A percentile compares a stretch with the other conserved stretches of the same genome.
Evolutionary conservation across 2,329 filamentous ascomycete species (phyloP).

Genomic region (Fusarium penzigii): DNA sequence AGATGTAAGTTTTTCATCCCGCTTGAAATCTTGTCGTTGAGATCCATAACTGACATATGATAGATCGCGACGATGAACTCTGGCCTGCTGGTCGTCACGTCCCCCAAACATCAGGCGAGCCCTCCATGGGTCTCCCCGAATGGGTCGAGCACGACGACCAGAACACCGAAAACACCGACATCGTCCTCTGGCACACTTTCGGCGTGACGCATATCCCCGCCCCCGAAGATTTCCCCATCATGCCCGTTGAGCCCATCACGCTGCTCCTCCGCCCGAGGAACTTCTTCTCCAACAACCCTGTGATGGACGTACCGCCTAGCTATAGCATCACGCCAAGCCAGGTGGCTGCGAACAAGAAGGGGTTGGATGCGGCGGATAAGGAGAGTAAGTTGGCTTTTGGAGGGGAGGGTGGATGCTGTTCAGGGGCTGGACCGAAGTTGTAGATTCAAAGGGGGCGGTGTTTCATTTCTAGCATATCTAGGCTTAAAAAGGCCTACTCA

Average conservation of each 20-base stretch:
- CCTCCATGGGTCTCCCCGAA: constrained; percentile 69
- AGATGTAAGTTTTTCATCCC: constrained; percentile 63
- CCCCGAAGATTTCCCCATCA: constrained; percentile 89
- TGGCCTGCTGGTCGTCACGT: constrained; percentile 87
- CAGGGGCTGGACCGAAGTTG: constrained; percentile 6
- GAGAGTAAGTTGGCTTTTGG: constrained; percentile 29
- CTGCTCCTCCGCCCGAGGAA: constrained; percentile 76
- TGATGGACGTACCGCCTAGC: constrained; percentile 73
- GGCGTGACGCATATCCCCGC: constrained; percentile 87
- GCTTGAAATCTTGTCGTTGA: accelerated
- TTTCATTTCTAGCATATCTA: neutral
- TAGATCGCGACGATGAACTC: constrained; percentile 77
- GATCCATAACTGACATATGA: neutral
- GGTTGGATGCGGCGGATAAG: constrained; percentile 21
- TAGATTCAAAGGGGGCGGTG: neutral
- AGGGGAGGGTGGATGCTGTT: constrained; percentile 20
- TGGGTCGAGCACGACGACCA: constrained; percentile 74
- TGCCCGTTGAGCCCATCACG: constrained; percentile 86
- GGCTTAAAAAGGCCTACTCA: no score
- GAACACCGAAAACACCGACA: constrained; percentile 76
- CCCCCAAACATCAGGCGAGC: constrained; percentile 81
- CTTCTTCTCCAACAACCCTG: constrained; percentile 81
- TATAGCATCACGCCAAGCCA: constrained; percentile 34
- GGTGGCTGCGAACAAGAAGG: constrained; percentile 24
- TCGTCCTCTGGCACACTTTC: constrained; percentile 94